Base-by-base conservation (phyloP, 768 basidiomycete genomes). In the Collybiopsis luxurians region DNA sequence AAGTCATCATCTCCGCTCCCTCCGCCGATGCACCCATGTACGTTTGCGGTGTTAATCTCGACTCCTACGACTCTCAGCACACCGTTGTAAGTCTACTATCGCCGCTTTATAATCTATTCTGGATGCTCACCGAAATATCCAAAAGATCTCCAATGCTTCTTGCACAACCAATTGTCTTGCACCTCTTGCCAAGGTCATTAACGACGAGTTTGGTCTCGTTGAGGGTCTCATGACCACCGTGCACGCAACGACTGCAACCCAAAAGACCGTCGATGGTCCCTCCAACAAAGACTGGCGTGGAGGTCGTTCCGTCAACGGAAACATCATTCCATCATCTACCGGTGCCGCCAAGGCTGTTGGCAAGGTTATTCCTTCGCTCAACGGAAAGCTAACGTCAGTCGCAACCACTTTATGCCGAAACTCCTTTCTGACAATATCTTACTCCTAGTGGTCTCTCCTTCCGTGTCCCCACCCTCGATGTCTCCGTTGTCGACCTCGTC, bases 161-260 rank as follows among this genome's bases (percentile, higher is more conserved):
- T 98, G 96, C 86, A 98, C 96, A 45, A 99, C 96, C 74, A 99
- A 99, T 87, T 99, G 96, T 77, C 85, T 99, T 58, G 96, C 96
- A n/a, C 94, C 96, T 61, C 85, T 99, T 60, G 96, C 95, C 73
- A 99, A 99, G 82, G 89, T 98, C 73, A 81, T 99, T 80, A 66
- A 99, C 76, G 97, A 98, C 85, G 94, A 92, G 60, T 98, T 92
- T 68, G 92, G 90, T 66, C 95, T 99, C 67, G 81, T 90, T 59
- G 96, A 99, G 79, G 96, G 90, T 69, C 82, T 99, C 72, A 98
- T 98, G 97, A 95, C 90, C 77, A 98, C 96, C 66, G 91, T 99
- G 66, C 95, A 98, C 73, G 87, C 95, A 42, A 95, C 95, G 64
- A 97, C 95, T 48, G 95, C 95, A 51, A 96, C 95, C 57, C 91